These are phyloP conservation scores for Lasiodiplodia gonubiensis DNA, from an alignment of 2,329 filamentous ascomycete species.

Conservation along the genomic window DNA sequence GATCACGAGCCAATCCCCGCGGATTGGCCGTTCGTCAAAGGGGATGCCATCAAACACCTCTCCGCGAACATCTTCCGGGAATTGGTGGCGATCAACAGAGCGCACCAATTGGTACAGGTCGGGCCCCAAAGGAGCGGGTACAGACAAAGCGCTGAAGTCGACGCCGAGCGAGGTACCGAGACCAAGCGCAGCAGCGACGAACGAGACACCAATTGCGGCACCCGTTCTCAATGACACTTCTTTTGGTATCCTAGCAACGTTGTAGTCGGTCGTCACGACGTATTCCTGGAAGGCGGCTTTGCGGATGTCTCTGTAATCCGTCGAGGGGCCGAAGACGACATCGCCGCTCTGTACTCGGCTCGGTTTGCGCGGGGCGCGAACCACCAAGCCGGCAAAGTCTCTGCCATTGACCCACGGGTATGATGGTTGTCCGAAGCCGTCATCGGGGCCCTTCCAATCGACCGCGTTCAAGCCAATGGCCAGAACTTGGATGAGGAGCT, in stretches of 20 bases:
- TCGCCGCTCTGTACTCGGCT: constrained; percentile 52
- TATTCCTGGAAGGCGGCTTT: constrained; percentile 77
- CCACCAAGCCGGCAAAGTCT: constrained; percentile 69
- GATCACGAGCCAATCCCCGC: constrained; percentile 73
- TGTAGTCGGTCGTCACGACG: constrained; percentile 68
- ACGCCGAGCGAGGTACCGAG: constrained; percentile 73
- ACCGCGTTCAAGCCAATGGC: constrained; percentile 77
- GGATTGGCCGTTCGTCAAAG: constrained; percentile 58
- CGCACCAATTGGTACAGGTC: constrained; percentile 63
- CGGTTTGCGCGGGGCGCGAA: constrained; percentile 47
- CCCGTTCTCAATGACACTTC: constrained; percentile 58
- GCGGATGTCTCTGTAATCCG: constrained; percentile 73
- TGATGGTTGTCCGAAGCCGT: constrained; percentile 70
- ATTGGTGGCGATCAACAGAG: constrained; percentile 50
- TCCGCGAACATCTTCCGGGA: constrained; percentile 66
- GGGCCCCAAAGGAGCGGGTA: constrained; percentile 55
- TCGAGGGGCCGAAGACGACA: constrained; percentile 66
- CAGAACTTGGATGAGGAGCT: constrained; percentile 66
- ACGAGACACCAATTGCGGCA: constrained; percentile 72
- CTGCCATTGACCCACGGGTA: constrained; percentile 73
- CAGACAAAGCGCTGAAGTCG: constrained; percentile 58
- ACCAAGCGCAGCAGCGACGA: constrained; percentile 70
- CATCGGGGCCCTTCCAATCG: constrained; percentile 76
- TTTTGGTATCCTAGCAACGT: constrained; percentile 66
- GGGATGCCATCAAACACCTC: constrained; percentile 66